A percentile compares a stretch with the other conserved stretches of the same genome.
Evolutionary conservation across 176 grass and related monocot genomes (phyloP).

Genomic region (Oryza meyeriana): DNA sequence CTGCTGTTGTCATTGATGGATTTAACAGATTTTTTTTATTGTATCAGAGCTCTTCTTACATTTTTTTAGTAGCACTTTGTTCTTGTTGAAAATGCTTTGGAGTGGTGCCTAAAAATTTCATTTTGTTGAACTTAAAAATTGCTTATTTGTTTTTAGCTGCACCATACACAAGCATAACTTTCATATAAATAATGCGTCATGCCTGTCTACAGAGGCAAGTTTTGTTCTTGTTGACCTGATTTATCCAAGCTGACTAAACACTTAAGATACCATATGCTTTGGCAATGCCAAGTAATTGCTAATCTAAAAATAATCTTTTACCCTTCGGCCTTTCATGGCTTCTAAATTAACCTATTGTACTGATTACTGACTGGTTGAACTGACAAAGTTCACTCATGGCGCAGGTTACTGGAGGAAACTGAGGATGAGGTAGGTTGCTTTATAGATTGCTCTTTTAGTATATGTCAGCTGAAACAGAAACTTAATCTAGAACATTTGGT

Average conservation of each 20-base stretch:
- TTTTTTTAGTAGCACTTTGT: background rate
- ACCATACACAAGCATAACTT: background rate
- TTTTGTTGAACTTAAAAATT: background rate
- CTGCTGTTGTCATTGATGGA: too few relatives aligned
- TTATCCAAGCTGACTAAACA: background rate
- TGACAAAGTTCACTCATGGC: constrained; percentile 31
- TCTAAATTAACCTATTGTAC: background rate
- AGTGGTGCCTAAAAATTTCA: background rate
- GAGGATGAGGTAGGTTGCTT: constrained; percentile 69
- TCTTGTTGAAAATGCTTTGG: background rate
- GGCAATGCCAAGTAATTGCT: background rate
- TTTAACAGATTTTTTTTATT: background rate
- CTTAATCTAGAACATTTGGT: background rate
- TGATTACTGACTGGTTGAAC: constrained; percentile 2
- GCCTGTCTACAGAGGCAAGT: background rate
- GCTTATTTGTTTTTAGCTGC: background rate
- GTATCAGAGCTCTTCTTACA: background rate
- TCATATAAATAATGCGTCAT: background rate
- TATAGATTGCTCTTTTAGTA: background rate
- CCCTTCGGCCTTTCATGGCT: background rate
- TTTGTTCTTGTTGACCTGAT: background rate
- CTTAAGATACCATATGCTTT: background rate
- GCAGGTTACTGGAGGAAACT: constrained; percentile 88
- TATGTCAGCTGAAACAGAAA: background rate
- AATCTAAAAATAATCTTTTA: background rate